Evolutionary conservation across 805 yeast species (phyloP), one percentile per base, ranked within the genome.

Genomic region (Ogataea populi-albae): DNA sequence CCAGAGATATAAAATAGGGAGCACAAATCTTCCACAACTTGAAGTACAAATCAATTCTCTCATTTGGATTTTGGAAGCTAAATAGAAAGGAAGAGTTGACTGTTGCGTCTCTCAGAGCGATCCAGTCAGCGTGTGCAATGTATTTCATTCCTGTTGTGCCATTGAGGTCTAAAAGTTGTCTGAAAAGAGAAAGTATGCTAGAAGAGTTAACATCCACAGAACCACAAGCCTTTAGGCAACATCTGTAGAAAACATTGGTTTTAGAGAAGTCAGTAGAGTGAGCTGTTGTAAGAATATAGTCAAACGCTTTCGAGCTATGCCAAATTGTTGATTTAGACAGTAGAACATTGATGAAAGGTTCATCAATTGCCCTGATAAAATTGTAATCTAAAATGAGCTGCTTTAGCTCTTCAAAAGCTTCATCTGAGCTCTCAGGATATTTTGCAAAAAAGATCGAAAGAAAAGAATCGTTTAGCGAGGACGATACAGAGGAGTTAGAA

Each of bases 51-150:
- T 68, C 64, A 42, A 69, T 68, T 58, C 86, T 68, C 25, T 68
- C 71, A 14, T 66, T 56, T 19, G 60, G 52, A 29, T 59, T 51
- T 6, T 34, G 36, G 36, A 58, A 54, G 9, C 36, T 58, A 24
- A 54, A 45, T 31, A 57, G 62, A 17, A 54, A 56, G 27, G 51
- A 55, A 4, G 80, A 69, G 40, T 64, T 62, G 27, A 77, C 66
- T 5, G 93, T 84, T 15, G 91, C 86, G 57, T 81, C 88, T 64
- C 89, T 76, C 39, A 85, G 59, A 3, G 91, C 83, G 25, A 86
- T 81, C 91, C 91, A 84, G 61, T 83, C 91, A 8, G 93, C 91
- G 55, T 77, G 79, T 5, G 91, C 88, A 47, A 84, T 79, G 54
- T 79, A 81, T 25, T 59, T 62, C 60, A 73, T 75, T 8, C 78